phyloP scores from a whole-genome alignment of 345 rosid genomes.

The Ceriops tagal region DNA sequence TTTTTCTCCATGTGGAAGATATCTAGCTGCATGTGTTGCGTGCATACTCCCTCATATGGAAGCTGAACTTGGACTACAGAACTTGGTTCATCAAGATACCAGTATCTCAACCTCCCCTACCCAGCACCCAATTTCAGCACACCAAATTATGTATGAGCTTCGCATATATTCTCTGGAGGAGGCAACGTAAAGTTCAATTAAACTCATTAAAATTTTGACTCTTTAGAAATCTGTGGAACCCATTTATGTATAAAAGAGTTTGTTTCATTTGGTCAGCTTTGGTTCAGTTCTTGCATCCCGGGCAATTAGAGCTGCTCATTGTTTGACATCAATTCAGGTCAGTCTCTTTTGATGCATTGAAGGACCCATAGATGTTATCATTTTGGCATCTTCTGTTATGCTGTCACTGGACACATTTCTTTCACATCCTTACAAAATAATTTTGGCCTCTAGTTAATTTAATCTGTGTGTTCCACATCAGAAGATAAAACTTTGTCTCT shows the following conservation, averaged over 20 bases:
- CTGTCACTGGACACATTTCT: background rate
- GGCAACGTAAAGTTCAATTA: conserved; percentile 62
- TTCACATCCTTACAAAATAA: too few species aligned
- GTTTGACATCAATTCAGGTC: conserved; percentile 97
- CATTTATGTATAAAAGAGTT: conserved; percentile 13
- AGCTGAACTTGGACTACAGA: conserved; percentile 72
- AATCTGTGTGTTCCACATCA: too few species aligned
- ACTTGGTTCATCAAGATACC: conserved; percentile 57
- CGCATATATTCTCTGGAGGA: conserved; percentile 91
- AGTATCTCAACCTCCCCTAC: conserved; percentile 92
- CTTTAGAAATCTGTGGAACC: conserved; percentile 3
- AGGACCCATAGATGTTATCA: background rate
- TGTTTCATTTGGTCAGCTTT: conserved; percentile 48
- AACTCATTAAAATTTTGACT: conserved; percentile 4
- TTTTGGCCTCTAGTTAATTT: too few species aligned
- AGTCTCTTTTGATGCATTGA: conserved; percentile 20
- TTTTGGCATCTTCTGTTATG: background rate
- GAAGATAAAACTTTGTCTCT: background rate
- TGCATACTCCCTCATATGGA: conserved; percentile 80
- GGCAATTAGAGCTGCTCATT: conserved; percentile 92
- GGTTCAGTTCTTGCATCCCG: conserved; percentile 83
- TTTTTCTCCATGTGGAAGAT: conserved; percentile 97
- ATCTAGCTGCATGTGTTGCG: conserved; percentile 94
- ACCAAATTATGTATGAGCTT: conserved; percentile 94
- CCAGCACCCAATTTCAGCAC: conserved; percentile 87